Evolutionary conservation across 2,329 filamentous ascomycete genomes (phyloP), one percentile per base, ranked within the genome.

Genomic region (Diplodia seriata): DNA sequence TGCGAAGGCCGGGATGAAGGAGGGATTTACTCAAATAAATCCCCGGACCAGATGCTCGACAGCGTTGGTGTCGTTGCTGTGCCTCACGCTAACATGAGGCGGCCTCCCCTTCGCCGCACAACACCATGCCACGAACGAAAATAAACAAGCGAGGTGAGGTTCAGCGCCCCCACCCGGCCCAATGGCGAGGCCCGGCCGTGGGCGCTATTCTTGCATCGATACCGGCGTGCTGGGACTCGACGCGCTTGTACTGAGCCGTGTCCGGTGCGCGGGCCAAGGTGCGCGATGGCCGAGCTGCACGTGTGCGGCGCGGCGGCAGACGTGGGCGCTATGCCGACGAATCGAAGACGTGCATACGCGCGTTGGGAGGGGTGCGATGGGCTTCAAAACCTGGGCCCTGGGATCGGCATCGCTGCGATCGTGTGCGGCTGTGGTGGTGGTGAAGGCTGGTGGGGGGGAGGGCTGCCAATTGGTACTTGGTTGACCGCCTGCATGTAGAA

Each of bases 21-120:
- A 20, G 33, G 55, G 47, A 33, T 50, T 33, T n/a, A 50, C 57
- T 51, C 20, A 23, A 23, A 55, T 12, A n/a, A n/a, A 8, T 23
- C 59, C 23, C 20, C 26, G 43, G 40, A 20, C 6, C 6, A 29
- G 36, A 20, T 62, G 31, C 15, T 62, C 36, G 36, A 43, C n/a
- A 56, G 54, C n/a, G 54, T 14, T 40, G 56, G 56, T 29, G 33
- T 56, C 18, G 26, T 9, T 62, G 57, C 57, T 62, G 57, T 62
- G 57, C 57, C 57, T 36, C 57, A 62, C 38, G 14, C 40, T n/a
- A 26, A 14, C 31, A 8, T 33, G 33, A 8, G 4, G 18, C 53
- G 29, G 14, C 18, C 31, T 56, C n/a, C 31, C 29, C 26, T 49
- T 50, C 43, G 57, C 57, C 57, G 57, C 57, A 43, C 26, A 49